Evolutionary conservation across 805 yeast genomes (phyloP).

Genomic region (Candida germanica): DNA sequence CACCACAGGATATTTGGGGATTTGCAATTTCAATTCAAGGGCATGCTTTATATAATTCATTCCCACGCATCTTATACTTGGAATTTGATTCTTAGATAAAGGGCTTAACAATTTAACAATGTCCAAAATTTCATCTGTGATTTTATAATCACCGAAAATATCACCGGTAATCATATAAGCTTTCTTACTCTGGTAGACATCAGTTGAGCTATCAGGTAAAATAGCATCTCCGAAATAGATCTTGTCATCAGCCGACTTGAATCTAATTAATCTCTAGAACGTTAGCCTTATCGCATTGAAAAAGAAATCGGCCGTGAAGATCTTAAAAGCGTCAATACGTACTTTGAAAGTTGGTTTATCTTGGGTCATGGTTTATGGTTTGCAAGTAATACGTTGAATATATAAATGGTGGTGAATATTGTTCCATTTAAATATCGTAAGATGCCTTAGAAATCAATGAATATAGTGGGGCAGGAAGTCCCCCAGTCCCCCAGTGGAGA

Average conservation of each 20-base stretch:
- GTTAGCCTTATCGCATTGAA: too few relatives aligned
- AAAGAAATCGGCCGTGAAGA: too few relatives aligned
- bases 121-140: conserved; percentile 32
- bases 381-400: too few relatives aligned
- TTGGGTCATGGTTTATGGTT: too few relatives aligned
- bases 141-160: conserved; percentile 31
- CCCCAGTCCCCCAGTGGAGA: too few relatives aligned
- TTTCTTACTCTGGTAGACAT: conserved; percentile 30
- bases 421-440: too few relatives aligned
- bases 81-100: conserved; percentile 12
- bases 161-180: conserved; percentile 49
- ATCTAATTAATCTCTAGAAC: conserved; percentile 38
- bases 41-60: conserved; percentile 48
- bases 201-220: conserved; percentile 27
- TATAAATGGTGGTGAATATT: too few relatives aligned
- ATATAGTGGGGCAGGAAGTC: too few relatives aligned
- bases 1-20: conserved; percentile 48
- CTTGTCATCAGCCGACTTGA: conserved; percentile 43
- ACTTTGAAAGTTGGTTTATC: too few relatives aligned
- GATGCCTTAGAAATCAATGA: too few relatives aligned
- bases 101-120: conserved; percentile 15
- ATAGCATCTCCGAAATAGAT: conserved; percentile 50
- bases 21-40: conserved; percentile 35
- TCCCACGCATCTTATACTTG: conserved; percentile 46
- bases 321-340: too few relatives aligned